Percentiles rank a stretch among this genome's conserved stretches.
phyloP scores from a whole-genome alignment of 2,329 filamentous ascomycete species.

The Trichoderma sp. region DNA sequence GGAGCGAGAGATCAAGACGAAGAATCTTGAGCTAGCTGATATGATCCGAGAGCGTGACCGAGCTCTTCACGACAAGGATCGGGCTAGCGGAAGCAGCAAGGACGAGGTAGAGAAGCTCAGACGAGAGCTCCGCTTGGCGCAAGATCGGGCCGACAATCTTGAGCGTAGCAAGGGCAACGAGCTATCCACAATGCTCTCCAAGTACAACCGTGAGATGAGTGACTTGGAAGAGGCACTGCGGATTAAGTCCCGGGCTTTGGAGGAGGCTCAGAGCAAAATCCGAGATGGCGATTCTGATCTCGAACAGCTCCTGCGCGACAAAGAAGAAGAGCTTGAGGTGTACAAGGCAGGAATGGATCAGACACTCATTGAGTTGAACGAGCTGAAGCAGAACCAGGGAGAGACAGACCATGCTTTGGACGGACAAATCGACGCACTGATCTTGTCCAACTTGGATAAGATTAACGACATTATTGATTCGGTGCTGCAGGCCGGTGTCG shows the following conservation, averaged over 20 bases:
- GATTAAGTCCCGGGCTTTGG: slow-evolving; percentile 83
- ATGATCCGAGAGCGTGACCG: slow-evolving; percentile 98
- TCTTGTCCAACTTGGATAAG: slow-evolving; percentile 84
- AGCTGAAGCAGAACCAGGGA: slow-evolving; percentile 74
- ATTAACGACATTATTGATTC: slow-evolving; percentile 98
- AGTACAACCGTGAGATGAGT: slow-evolving; percentile 96
- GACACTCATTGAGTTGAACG: slow-evolving; percentile 87
- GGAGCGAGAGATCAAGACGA: slow-evolving; percentile 97
- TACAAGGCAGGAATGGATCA: slow-evolving; percentile 99
- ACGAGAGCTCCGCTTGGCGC: slow-evolving; percentile 87
- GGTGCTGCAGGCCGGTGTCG: slow-evolving; percentile 87
- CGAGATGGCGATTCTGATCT: slow-evolving; percentile 83
- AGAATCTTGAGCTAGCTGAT: slow-evolving; percentile 97
- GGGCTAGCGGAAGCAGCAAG: slow-evolving; percentile 79
- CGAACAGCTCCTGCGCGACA: slow-evolving; percentile 82
- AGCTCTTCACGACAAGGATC: slow-evolving; percentile 89
- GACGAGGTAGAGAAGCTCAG: slow-evolving; percentile 94
- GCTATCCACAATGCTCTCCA: slow-evolving; percentile 88
- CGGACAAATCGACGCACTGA: slow-evolving; percentile 85
- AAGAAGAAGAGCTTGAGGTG: slow-evolving; percentile 96
- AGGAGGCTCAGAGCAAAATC: slow-evolving; percentile 77
- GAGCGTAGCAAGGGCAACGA: slow-evolving; percentile 94
- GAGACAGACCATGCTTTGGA: slow-evolving; percentile 81
- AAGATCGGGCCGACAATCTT: slow-evolving; percentile 87
- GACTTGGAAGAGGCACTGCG: slow-evolving; percentile 91